These are phyloP conservation scores for Lodderomyces parapsilosis DNA, from an alignment of 1,139 yeast species.

Conservation along the genomic window DNA sequence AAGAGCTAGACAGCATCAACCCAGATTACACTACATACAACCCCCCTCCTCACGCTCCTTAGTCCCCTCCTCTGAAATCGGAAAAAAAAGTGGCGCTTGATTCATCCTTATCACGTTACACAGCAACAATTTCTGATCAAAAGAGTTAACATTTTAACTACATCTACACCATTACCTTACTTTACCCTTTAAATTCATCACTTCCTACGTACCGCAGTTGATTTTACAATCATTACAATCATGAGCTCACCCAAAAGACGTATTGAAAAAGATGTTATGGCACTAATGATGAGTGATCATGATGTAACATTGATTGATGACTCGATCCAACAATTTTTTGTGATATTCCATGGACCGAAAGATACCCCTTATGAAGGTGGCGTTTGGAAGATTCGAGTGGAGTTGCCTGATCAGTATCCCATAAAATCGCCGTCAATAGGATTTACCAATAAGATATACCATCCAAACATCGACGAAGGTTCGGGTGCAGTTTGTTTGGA, in stretches of 20 bases:
- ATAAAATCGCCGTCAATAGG: slow-evolving; percentile 96
- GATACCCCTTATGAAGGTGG: slow-evolving; percentile 93
- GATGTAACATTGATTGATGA: slow-evolving; percentile 85
- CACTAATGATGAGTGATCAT: slow-evolving; percentile 92
- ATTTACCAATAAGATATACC: slow-evolving; percentile 85
- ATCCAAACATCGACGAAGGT: slow-evolving; percentile 88
- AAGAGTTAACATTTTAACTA: background rate
- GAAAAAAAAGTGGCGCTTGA: background rate
- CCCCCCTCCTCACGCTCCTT: no score
- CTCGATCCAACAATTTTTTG: slow-evolving; percentile 87
- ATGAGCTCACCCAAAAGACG: slow-evolving; percentile 81
- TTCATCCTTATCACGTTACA: background rate
- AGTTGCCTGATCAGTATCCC: slow-evolving; percentile 93
- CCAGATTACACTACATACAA: background rate
- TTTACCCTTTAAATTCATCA: background rate
- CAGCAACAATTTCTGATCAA: background rate
- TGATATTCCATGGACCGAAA: slow-evolving; percentile 81
- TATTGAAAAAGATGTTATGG: slow-evolving; percentile 96
- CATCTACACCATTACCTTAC: background rate
- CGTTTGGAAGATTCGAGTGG: slow-evolving; percentile 88
- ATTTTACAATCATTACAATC: background rate
- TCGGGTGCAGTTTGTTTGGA: slow-evolving; percentile 95
- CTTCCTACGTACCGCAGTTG: background rate
- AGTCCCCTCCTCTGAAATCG: background rate
- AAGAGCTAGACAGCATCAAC: background rate